Evolutionary conservation across 768 basidiomycete genomes (phyloP), one percentile per base, ranked within the genome.

Genomic region (Lanmaoa pseudosensibilis): DNA sequence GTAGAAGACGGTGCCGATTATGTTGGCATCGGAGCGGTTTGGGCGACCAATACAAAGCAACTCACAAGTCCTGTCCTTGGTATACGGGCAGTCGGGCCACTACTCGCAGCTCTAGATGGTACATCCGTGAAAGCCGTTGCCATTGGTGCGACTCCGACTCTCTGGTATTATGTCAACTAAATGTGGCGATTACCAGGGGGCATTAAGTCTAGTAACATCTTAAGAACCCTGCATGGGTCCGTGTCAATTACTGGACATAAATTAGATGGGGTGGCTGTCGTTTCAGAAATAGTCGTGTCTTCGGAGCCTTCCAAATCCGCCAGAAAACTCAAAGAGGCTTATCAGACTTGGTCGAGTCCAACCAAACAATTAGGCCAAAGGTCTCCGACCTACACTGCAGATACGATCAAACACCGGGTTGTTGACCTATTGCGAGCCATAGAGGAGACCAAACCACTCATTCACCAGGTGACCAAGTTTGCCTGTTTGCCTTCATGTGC

Each of bases 21-120:
- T 65, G 78, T 97, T 44, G 94, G 95, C 1, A 84, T 97, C 30
- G 94, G 94, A 7, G 80, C 95, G 0, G 83, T 93, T 3, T 96
- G 86, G 82, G 76, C 77, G 6, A 98, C 94, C 1, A 75, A 77
- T 46, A 94, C 90, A 32, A 98, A 98, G 69, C 79, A 83, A 58
- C 77, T 91, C 56, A 79, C 80, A 1, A 84, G 75, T 41, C 80
- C 83, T 6, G 68, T 84, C 8, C 71, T 93, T 38, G 94, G 93
- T 2, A 85, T 89, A 9, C 76, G 90, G 44, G 88, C 86, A 2
- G 81, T 92, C 10, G 87, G 89, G 4, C 69, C 73, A 41, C 74
- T 96, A 58, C 75, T 97, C 32, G 77, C 80, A 40, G 80, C 76
- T 4, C 73, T 96, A 10, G 83, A 85, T 48, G 85, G 83, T 2